Percentiles rank a stretch among this genome's conserved stretches.
These are phyloP conservation scores for Cyberlindnera japonica DNA, from an alignment of 805 yeast species.

Conservation along the genomic window DNA sequence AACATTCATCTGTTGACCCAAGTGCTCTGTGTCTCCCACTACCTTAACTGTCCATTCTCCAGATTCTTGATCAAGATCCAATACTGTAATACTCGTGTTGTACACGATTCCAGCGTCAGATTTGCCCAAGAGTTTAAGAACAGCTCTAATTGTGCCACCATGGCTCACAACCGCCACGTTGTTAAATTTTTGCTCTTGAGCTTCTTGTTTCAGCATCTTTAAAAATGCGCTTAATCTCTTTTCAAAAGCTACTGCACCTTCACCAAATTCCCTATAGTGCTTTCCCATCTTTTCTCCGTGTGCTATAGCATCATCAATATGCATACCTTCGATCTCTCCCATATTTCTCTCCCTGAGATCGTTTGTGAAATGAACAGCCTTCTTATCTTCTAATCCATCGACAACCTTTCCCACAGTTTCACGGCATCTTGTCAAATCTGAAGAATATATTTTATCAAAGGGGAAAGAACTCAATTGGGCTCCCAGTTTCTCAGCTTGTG, in stretches of 20 bases:
- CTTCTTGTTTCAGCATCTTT: constrained; percentile 40
- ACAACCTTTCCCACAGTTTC: constrained; percentile 50
- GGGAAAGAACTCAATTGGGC: constrained; percentile 30
- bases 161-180: constrained; percentile 69
- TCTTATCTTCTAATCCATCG: constrained; percentile 20
- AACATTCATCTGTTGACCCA: constrained; percentile 50
- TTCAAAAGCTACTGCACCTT: constrained; percentile 43
- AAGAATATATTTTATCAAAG: constrained; percentile 35
- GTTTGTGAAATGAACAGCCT: constrained; percentile 33
- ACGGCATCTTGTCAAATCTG: constrained; percentile 51
- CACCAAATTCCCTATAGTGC: constrained; percentile 66
- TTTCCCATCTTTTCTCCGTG: constrained; percentile 47
- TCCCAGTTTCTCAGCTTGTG: constrained; percentile 60
- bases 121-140: constrained; percentile 46
- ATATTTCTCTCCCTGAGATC: constrained; percentile 67
- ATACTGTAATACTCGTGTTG: constrained; percentile 69
- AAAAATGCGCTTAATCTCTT: constrained; percentile 43
- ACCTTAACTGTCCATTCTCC: constrained; percentile 42
- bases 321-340: constrained; percentile 81
- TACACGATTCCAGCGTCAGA: constrained; percentile 46
- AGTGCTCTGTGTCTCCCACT: constrained; percentile 67
- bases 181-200: constrained; percentile 25
- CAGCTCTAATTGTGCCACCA: constrained; percentile 74
- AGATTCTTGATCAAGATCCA: constrained; percentile 48
- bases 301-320: constrained; percentile 55